Conservation (phyloP, 495 filamentous ascomycete species). For the Penicillium coffeae region DNA sequence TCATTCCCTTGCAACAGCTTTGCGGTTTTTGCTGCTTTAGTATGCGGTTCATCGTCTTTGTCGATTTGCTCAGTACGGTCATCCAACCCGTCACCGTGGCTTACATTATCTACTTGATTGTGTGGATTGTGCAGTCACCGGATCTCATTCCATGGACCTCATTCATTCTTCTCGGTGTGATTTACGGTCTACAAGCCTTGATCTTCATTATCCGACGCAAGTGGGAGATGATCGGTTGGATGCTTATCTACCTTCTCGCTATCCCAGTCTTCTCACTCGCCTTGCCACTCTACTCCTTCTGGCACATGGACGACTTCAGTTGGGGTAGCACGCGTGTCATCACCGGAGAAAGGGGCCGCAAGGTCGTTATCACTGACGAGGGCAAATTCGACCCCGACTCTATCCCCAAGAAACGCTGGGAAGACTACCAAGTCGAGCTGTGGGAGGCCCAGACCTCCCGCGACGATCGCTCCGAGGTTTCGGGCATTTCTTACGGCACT, state of each 20-base stretch:
- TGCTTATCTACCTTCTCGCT: slow-evolving; percentile 91
- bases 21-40: slow-evolving; percentile 99
- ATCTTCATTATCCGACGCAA: slow-evolving; percentile 95
- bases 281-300: slow-evolving; percentile 93
- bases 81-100: slow-evolving; percentile 89
- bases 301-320: slow-evolving; percentile 99
- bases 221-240: slow-evolving; percentile 99
- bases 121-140: slow-evolving; percentile 57
- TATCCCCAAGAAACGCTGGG: slow-evolving; percentile 98
- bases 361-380: slow-evolving; percentile 93
- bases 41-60: slow-evolving; percentile 97
- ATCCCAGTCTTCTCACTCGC: slow-evolving; percentile 89
- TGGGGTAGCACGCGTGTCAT: slow-evolving; percentile 99
- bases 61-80: slow-evolving; percentile 87
- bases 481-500: slow-evolving; percentile 87
- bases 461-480: slow-evolving; percentile 88
- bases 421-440: slow-evolving; percentile 95
- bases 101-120: slow-evolving; percentile 87
- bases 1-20: slow-evolving; percentile 87
- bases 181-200: slow-evolving; percentile 94
- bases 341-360: slow-evolving; percentile 89
- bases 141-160: slow-evolving; percentile 72
- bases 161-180: slow-evolving; percentile 84
- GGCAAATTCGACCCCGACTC: slow-evolving; percentile 93
- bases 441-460: slow-evolving; percentile 82